Percentiles rank a stretch among this genome's conserved stretches.
These are phyloP conservation scores for Anisogramma anomala DNA, from an alignment of 2,329 filamentous ascomycete genomes.

Conservation along the genomic window DNA sequence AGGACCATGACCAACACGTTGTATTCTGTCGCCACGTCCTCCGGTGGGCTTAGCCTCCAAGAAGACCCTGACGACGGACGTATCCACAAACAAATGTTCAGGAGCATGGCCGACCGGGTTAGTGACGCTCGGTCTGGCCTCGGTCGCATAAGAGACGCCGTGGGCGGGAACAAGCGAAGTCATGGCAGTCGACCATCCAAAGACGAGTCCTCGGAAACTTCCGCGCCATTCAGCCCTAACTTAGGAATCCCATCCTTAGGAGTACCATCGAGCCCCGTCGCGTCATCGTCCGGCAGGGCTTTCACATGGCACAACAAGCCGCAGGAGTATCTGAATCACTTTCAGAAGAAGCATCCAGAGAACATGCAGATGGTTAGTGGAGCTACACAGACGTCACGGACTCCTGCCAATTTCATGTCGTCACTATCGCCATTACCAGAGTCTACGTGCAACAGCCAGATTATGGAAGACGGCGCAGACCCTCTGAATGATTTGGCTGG, in stretches of 20 bases:
- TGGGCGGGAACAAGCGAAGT: constrained; percentile 49
- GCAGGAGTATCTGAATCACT: constrained; percentile 40
- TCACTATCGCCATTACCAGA: constrained; percentile 17
- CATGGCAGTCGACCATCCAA: constrained; percentile 44
- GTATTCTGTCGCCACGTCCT: constrained; percentile 33
- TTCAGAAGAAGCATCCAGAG: constrained; percentile 25
- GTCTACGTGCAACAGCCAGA: constrained; percentile 7
- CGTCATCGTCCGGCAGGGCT: constrained; percentile 30
- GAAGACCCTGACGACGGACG: constrained; percentile 43
- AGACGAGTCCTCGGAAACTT: constrained; percentile 38
- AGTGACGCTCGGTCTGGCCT: constrained; percentile 73
- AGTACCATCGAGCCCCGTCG: constrained; percentile 27
- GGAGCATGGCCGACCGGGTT: constrained; percentile 66
- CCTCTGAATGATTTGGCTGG: constrained; percentile 31
- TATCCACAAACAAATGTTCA: constrained; percentile 57
- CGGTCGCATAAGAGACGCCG: constrained; percentile 74
- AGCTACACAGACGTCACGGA: constrained; percentile 11
- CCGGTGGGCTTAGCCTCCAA: constrained; percentile 30
- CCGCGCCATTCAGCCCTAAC: constrained; percentile 23
- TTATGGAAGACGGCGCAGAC: constrained; percentile 24
- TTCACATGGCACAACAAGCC: constrained; percentile 57
- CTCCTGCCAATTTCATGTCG: constrained; percentile 3
- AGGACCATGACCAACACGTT: constrained; percentile 34
- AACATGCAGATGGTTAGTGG: constrained; percentile 15
- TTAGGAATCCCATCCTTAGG: constrained; percentile 26